Evolutionary conservation across 805 yeast genomes (phyloP).

Genomic region (Starmerella cellae): DNA sequence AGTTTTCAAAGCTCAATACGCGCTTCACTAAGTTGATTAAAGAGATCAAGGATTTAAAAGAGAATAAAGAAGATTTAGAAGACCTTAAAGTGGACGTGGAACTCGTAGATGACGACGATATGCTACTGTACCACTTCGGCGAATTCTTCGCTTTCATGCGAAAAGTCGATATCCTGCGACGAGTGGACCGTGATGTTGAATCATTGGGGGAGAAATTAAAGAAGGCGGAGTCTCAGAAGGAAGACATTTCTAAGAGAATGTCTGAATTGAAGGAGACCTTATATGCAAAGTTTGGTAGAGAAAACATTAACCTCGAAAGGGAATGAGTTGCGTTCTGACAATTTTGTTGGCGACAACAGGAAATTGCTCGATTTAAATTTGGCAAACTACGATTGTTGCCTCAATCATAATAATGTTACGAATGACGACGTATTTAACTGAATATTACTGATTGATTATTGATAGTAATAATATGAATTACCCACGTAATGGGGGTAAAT

Average conservation of each 20-base stretch:
- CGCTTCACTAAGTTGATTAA: constrained; percentile 48
- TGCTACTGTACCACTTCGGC: constrained; percentile 55
- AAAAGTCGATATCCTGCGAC: constrained; percentile 52
- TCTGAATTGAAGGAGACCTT: constrained; percentile 52
- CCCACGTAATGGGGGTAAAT: too few species aligned
- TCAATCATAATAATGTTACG: not conserved
- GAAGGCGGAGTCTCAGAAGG: constrained; percentile 36
- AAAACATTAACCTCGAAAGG: constrained; percentile 65
- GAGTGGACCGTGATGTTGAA: constrained; percentile 51
- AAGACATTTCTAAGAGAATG: constrained; percentile 42
- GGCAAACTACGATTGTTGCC: not conserved
- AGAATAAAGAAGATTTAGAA: constrained; percentile 77
- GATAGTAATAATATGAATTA: too few species aligned
- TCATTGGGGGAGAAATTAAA: constrained; percentile 39
- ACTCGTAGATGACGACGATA: constrained; percentile 50
- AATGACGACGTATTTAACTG: too few species aligned
- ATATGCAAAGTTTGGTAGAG: constrained; percentile 79
- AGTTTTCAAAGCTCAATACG: constrained; percentile 69
- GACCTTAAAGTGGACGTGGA: constrained; percentile 79
- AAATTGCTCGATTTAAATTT: too few species aligned
- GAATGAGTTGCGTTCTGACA: constrained; percentile 17
- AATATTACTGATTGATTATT: too few species aligned
- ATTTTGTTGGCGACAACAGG: too few species aligned
- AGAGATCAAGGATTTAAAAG: constrained; percentile 37
- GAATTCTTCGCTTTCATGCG: constrained; percentile 59